Base-by-base conservation (phyloP, 306 rosid genomes). In the Quercus engelmannii region DNA sequence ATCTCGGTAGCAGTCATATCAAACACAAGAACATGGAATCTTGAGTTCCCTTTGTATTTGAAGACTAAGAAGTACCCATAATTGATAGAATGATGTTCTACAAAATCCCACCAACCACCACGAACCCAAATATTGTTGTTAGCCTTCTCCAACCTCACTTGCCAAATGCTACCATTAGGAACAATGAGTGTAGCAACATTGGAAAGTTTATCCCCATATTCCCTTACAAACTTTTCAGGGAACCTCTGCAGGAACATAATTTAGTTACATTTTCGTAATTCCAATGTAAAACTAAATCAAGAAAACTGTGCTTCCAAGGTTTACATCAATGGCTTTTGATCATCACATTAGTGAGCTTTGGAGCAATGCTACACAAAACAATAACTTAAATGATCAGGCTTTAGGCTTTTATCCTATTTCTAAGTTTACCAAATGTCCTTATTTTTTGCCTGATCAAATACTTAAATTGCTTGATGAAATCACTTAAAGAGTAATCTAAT, bases 11-110 rank as follows among this genome's bases (percentile, higher is more conserved):
- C 30, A 17, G 51, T 71, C 21, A 31, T 54, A 57, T 76, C 74
- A 71, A 33, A 76, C 9, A 71, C 56, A 33, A 30, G 21, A 52
- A 81, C 85, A 15, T 52, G 49, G 69, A 81, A 81, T 3, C 12
- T 76, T 17, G 81, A 81, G 55, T 51, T 17, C 17, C 78, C 77
- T 38, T 25, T 8, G 25, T 71, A 71, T 25, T 59, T 62, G 58
- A 81, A 81, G 76, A 81, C 43, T 21, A 81, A 19, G 43, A 81
- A 54, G 77, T 49, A 55, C 14, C 77, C 85, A 70, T 23, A 28
- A 33, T 21, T n/a, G 3, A 71, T n/a, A 3, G 81, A 81, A 57
- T 70, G 35, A 61, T 61, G 56, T 35, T 76, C 74, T 18, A 46
- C 41, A 55, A 81, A 76, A 4, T 76, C 49, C 23, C 8, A 55